Conservation (phyloP, 1,284 basidiomycete genomes). For the Irpex sp. region DNA sequence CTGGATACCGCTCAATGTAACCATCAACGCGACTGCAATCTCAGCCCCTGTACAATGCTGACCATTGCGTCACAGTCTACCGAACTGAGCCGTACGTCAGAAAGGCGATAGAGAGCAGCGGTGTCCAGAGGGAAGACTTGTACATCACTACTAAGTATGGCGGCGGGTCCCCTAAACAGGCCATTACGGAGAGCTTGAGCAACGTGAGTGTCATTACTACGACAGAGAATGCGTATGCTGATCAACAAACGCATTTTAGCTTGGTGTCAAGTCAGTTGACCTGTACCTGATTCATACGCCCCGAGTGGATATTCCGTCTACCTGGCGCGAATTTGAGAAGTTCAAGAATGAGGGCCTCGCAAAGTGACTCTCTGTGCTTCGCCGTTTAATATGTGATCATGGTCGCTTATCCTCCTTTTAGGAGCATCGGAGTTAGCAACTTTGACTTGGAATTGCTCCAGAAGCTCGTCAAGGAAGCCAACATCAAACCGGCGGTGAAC, state of each 20-base stretch:
- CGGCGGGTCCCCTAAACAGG: conserved; percentile 51
- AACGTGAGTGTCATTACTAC: background rate
- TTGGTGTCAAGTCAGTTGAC: conserved; percentile 67
- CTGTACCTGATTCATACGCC: conserved; percentile 69
- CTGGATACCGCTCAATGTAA: conserved; percentile 32
- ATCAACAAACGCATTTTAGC: conserved; percentile 28
- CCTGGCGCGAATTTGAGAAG: conserved; percentile 62
- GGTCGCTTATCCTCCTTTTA: conserved; percentile 21
- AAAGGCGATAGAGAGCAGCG: conserved; percentile 32
- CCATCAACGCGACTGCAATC: background rate
- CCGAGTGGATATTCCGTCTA: conserved; percentile 48
- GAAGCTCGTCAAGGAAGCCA: conserved; percentile 50
- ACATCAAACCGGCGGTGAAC: conserved; percentile 66
- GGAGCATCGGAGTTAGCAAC: conserved; percentile 78
- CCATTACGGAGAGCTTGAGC: conserved; percentile 33
- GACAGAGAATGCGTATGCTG: background rate
- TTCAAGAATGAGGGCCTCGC: conserved; percentile 53
- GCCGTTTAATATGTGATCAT: background rate
- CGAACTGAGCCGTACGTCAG: conserved; percentile 39
- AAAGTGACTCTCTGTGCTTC: conserved; percentile 36
- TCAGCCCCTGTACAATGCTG: background rate
- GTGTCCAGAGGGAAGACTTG: conserved; percentile 29
- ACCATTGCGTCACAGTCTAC: conserved; percentile 27
- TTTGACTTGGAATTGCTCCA: conserved; percentile 56
- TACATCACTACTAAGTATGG: conserved; percentile 54